Evolutionary conservation across 805 yeast genomes (phyloP).

Genomic region (Suhomyces canberraensis): DNA sequence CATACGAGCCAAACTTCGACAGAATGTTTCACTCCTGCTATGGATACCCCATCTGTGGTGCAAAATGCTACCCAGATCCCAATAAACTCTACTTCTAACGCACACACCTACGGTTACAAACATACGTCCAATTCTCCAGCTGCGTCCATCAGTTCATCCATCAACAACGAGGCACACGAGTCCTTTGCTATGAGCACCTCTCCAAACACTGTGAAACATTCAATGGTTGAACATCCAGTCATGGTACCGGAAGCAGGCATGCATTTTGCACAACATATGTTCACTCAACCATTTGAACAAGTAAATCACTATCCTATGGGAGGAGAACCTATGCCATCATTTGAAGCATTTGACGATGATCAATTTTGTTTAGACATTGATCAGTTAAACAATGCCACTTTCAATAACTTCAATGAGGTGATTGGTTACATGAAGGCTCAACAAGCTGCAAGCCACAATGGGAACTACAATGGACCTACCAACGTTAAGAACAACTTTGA

Average conservation of each 20-base stretch:
- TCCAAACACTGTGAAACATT: not conserved
- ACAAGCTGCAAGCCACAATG: not conserved
- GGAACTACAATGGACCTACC: not conserved
- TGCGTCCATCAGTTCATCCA: conserved; percentile 5
- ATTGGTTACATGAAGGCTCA: conserved; percentile 9
- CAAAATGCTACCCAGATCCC: conserved; percentile 11
- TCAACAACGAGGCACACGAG: not conserved
- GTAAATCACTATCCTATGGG: conserved; percentile 1
- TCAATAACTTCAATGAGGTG: conserved; percentile 13
- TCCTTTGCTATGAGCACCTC: not conserved
- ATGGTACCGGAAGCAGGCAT: not conserved
- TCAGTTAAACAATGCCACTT: conserved; percentile 28
- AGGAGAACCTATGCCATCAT: not conserved
- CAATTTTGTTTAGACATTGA: conserved; percentile 43
- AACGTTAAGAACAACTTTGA: conserved; percentile 2
- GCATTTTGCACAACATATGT: not conserved
- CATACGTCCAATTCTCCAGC: conserved; percentile 3
- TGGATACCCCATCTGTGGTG: not conserved
- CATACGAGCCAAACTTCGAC: not conserved
- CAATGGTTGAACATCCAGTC: not conserved
- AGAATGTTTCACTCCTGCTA: conserved; percentile 1
- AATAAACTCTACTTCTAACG: conserved; percentile 11
- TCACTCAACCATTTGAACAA: not conserved
- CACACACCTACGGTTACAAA: conserved; percentile 10
- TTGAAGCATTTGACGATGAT: conserved; percentile 38